Evolutionary conservation across 257 asterid genomes (phyloP).

Genomic region (Solanum arcanum): DNA sequence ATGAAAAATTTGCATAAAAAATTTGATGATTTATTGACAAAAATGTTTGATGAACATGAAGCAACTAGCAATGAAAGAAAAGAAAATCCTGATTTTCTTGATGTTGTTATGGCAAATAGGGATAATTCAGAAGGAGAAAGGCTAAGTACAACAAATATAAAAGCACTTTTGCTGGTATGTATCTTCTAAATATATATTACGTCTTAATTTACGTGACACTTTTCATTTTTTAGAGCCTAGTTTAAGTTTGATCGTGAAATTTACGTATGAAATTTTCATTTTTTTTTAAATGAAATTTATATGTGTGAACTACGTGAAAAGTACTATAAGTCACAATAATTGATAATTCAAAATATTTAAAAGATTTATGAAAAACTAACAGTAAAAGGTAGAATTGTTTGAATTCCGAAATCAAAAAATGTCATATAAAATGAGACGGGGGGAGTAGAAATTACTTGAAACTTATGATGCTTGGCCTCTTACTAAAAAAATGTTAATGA

Average conservation of each 20-base stretch:
- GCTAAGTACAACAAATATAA: conserved; percentile 26
- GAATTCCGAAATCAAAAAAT: too few relatives aligned
- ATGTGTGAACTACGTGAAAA: too few relatives aligned
- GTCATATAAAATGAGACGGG: too few relatives aligned
- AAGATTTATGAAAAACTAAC: too few relatives aligned
- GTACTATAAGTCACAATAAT: too few relatives aligned
- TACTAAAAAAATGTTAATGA: not conserved
- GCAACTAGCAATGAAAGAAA: conserved; percentile 10
- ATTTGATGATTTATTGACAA: conserved; percentile 26
- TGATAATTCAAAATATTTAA: too few relatives aligned
- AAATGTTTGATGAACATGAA: conserved; percentile 32
- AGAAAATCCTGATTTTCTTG: conserved; percentile 35
- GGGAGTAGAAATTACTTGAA: too few relatives aligned
- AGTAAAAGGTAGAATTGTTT: too few relatives aligned
- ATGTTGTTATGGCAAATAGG: conserved; percentile 18
- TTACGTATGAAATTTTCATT: too few relatives aligned
- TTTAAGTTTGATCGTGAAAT: too few relatives aligned
- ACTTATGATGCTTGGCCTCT: not conserved
- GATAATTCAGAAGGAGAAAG: conserved; percentile 22
- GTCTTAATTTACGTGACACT: too few relatives aligned
- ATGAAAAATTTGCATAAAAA: conserved; percentile 36
- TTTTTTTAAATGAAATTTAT: too few relatives aligned
- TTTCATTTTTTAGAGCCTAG: fast-evolving
- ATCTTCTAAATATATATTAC: not conserved
- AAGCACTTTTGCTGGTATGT: conserved; percentile 35